Evolutionary conservation across 2,329 filamentous ascomycete genomes (phyloP).

Genomic region (Periglandula ipomoeae): DNA sequence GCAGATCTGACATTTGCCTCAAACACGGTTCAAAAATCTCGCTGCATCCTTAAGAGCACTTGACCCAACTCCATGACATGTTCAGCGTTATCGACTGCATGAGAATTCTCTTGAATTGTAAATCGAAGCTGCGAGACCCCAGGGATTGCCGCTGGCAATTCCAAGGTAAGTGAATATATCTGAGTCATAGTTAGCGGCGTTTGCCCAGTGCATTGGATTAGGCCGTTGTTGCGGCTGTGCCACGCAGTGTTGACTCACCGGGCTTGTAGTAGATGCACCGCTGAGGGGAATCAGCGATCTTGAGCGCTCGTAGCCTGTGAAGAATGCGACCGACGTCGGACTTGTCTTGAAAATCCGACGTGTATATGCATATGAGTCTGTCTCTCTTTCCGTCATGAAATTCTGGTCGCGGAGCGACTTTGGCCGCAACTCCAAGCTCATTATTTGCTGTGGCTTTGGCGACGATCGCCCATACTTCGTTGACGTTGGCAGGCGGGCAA

Average conservation of each 20-base stretch:
- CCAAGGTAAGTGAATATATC: conserved; percentile 62
- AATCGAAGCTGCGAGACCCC: conserved; percentile 50
- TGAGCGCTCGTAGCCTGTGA: conserved; percentile 49
- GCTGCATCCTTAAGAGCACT: background rate
- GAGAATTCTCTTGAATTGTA: conserved; percentile 32
- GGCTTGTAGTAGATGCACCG: conserved; percentile 69
- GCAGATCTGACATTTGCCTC: background rate
- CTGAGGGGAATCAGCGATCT: conserved; percentile 39
- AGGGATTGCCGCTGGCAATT: conserved; percentile 51
- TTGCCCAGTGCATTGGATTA: background rate
- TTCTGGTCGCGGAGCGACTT: conserved; percentile 52
- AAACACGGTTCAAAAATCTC: background rate
- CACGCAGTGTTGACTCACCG: conserved; percentile 35
- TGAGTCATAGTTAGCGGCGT: conserved; percentile 17
- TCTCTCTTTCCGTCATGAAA: conserved; percentile 28
- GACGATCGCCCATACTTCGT: conserved; percentile 56
- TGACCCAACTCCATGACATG: background rate
- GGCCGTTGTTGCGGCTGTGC: background rate
- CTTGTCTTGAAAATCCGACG: conserved; percentile 60
- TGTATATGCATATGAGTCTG: conserved; percentile 70
- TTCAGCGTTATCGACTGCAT: background rate
- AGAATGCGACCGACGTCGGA: conserved; percentile 63
- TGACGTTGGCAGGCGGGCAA: conserved; percentile 41
- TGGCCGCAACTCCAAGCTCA: conserved; percentile 62
- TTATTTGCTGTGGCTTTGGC: conserved; percentile 58